phyloP scores from a whole-genome alignment of 2,329 filamentous ascomycete species.

The Knufia petricola region DNA sequence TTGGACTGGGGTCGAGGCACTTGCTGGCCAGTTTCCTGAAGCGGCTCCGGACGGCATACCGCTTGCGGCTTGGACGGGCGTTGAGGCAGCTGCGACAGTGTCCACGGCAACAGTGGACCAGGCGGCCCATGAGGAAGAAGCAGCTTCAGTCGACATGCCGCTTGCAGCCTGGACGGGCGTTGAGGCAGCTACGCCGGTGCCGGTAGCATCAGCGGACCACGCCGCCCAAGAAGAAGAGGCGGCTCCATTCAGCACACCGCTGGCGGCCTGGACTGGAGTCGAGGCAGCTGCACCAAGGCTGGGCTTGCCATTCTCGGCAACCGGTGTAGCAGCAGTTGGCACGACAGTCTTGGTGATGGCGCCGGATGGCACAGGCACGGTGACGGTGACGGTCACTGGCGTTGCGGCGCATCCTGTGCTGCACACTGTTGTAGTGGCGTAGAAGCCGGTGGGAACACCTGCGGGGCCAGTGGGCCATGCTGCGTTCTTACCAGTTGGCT shows the following conservation, averaged over 20 bases:
- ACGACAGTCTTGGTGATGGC: conserved; percentile 7
- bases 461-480: conserved; percentile 21
- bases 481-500: conserved; percentile 7
- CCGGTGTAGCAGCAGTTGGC: conserved; percentile 6
- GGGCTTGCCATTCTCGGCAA: neutral
- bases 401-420: conserved; percentile 26
- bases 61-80: neutral
- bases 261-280: neutral
- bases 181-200: no score
- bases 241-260: conserved; percentile 5
- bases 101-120: no score
- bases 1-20: neutral
- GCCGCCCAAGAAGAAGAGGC: no score
- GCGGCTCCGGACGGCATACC: neutral
- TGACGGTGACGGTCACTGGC: conserved; percentile 11
- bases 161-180: no score
- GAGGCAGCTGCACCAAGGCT: neutral
- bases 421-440: conserved; percentile 33
- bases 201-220: no score
- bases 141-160: no score
- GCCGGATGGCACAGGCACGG: conserved; percentile 11
- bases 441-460: conserved; percentile 30
- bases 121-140: no score
- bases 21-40: neutral
- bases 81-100: no score